phyloP scores from a whole-genome alignment of 2,329 filamentous ascomycete species.

The Simplicillium aogashimaense region DNA sequence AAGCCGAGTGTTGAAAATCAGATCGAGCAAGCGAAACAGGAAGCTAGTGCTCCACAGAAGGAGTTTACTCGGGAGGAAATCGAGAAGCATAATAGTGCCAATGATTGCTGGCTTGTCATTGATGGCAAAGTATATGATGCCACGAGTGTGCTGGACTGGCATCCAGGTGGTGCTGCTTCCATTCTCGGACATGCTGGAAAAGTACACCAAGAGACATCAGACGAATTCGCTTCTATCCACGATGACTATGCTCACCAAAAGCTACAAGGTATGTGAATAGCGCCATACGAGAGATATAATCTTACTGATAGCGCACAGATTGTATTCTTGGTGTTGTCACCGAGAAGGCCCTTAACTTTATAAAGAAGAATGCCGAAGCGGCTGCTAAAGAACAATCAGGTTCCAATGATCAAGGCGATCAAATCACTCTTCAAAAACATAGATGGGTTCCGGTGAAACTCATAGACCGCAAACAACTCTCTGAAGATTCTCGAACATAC shows the following conservation, averaged over 20 bases:
- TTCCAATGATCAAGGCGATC: constrained; percentile 8
- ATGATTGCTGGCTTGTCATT: constrained; percentile 43
- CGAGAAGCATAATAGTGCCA: constrained; percentile 35
- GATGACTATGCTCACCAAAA: constrained; percentile 40
- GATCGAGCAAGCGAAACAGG: constrained; percentile 31
- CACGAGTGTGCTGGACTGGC: constrained; percentile 34
- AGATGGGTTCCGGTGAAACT: constrained; percentile 36
- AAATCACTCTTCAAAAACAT: constrained; percentile 29
- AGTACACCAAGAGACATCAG: constrained; percentile 35
- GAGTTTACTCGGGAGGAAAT: constrained; percentile 40
- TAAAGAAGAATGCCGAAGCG: constrained; percentile 30
- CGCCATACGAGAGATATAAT: too few relatives aligned
- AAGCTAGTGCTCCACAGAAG: constrained; percentile 32
- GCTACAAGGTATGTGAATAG: constrained; percentile 26
- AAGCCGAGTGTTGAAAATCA: constrained; percentile 32
- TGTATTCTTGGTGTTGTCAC: constrained; percentile 38
- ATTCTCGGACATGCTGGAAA: constrained; percentile 38
- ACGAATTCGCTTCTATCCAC: constrained; percentile 38
- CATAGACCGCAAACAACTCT: constrained; percentile 20
- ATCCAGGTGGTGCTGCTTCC: constrained; percentile 36
- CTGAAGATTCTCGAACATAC: neutral
- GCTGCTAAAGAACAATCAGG: constrained; percentile 24
- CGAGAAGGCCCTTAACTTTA: constrained; percentile 34
- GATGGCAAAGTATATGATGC: constrained; percentile 17
- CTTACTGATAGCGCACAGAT: constrained; percentile 21